Percentiles rank a stretch among this genome's conserved stretches.
Evolutionary conservation across 345 rosid species (phyloP).

Genomic region (Arabidopsis arenosa): DNA sequence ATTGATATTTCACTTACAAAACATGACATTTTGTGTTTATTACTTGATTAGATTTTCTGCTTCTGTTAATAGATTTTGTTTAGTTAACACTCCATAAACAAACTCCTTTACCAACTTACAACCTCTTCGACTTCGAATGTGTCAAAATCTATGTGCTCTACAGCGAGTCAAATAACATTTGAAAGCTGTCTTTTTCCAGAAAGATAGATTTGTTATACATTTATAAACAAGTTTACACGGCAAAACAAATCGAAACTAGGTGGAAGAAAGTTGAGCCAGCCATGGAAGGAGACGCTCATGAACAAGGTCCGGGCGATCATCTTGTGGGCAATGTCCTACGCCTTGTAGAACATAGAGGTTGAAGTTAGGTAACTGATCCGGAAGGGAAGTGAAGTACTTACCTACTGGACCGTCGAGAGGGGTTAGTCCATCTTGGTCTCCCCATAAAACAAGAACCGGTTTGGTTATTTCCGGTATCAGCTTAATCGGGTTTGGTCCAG

Average conservation of each 20-base stretch:
- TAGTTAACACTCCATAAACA: background rate
- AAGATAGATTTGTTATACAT: conserved; percentile 12
- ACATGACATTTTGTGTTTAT: background rate
- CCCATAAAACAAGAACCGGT: conserved; percentile 85
- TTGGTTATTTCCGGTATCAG: conserved; percentile 60
- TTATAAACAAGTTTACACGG: conserved; percentile 26
- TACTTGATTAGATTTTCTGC: too few relatives aligned
- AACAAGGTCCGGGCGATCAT: conserved; percentile 78
- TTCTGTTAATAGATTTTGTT: too few relatives aligned
- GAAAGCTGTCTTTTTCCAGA: background rate
- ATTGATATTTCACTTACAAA: background rate
- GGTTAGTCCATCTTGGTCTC: conserved; percentile 82
- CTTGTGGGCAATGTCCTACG: conserved; percentile 93
- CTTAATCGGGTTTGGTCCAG: conserved; percentile 78
- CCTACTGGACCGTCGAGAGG: conserved; percentile 92
- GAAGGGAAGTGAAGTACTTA: conserved; percentile 72
- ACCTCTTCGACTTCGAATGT: background rate
- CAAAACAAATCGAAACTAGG: conserved; percentile 25
- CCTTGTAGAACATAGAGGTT: conserved; percentile 66
- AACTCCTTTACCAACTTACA: background rate
- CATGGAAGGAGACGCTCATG: conserved; percentile 81
- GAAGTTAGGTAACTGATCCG: conserved; percentile 61
- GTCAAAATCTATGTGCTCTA: conserved; percentile 3
- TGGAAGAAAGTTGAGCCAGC: conserved; percentile 56
- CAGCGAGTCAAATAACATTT: background rate